These are phyloP conservation scores for Alloascoidea africana DNA, from an alignment of 805 yeast species.

Conservation along the genomic window DNA sequence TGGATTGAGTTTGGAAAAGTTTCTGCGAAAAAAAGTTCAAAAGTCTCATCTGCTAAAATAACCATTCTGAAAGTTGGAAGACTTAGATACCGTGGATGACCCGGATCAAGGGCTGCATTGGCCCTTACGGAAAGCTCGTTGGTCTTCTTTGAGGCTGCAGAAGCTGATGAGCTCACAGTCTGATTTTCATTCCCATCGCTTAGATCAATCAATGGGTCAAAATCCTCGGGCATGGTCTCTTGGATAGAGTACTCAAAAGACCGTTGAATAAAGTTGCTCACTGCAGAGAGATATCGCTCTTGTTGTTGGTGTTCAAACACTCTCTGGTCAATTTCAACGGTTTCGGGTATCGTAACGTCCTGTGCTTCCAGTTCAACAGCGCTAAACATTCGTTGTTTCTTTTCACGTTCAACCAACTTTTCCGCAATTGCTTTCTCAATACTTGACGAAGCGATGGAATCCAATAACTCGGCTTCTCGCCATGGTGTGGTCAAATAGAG, in stretches of 20 bases:
- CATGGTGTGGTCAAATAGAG: constrained; percentile 73
- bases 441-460: constrained; percentile 42
- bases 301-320: constrained; percentile 45
- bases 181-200: constrained; percentile 22
- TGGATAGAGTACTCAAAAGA: constrained; percentile 87
- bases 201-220: constrained; percentile 25
- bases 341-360: constrained; percentile 11
- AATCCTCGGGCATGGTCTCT: constrained; percentile 26
- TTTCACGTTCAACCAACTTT: constrained; percentile 30
- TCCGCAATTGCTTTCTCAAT: constrained; percentile 60
- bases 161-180: too few species aligned
- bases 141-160: constrained; percentile 4
- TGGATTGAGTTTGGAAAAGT: constrained; percentile 58
- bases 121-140: constrained; percentile 31
- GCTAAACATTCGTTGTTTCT: constrained; percentile 14
- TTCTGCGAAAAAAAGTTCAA: constrained; percentile 66
- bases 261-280: constrained; percentile 72
- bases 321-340: constrained; percentile 19
- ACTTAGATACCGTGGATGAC: constrained; percentile 56
- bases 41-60: constrained; percentile 82
- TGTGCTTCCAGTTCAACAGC: constrained; percentile 16
- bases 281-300: constrained; percentile 76
- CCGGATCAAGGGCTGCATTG: constrained; percentile 74
- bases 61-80: constrained; percentile 92
- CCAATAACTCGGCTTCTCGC: constrained; percentile 58